Conservation (phyloP, 345 rosid species). For the Cardamine chenopodiifolia region DNA sequence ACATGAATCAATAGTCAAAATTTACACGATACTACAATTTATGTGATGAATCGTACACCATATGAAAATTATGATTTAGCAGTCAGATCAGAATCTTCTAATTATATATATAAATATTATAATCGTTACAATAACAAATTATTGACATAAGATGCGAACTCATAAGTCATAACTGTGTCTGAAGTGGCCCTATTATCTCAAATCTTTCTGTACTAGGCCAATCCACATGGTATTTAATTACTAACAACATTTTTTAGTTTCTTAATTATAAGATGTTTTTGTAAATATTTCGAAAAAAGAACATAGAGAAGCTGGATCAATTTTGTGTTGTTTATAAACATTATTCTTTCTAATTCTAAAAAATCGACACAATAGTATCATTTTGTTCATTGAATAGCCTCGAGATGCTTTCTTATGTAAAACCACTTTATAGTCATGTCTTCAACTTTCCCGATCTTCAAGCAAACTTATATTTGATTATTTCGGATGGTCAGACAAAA, state of each 20-base stretch:
- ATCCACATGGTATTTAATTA: constrained; percentile 9
- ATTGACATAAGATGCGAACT: not conserved
- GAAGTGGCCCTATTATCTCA: not conserved
- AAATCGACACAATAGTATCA: constrained; percentile 21
- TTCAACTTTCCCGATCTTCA: constrained; percentile 45
- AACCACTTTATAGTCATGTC: constrained; percentile 34
- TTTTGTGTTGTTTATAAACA: constrained; percentile 1
- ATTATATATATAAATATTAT: not conserved
- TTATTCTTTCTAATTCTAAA: not conserved
- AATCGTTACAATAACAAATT: not conserved
- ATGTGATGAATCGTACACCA: not conserved
- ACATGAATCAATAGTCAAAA: not conserved
- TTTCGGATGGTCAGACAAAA: constrained; percentile 38
- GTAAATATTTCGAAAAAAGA: constrained; percentile 21
- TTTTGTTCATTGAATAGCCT: constrained; percentile 35
- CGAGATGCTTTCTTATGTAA: constrained; percentile 40
- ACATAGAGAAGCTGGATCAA: not conserved
- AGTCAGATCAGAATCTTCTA: not conserved
- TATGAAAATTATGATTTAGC: not conserved
- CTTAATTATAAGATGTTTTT: not conserved
- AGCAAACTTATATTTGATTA: constrained; percentile 43
- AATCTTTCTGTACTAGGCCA: not conserved
- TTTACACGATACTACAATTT: not conserved
- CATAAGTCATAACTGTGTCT: not conserved
- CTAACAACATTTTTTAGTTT: not conserved